Evolutionary conservation across 1,139 yeast species (phyloP).

Genomic region (Kazachstania sp.): DNA sequence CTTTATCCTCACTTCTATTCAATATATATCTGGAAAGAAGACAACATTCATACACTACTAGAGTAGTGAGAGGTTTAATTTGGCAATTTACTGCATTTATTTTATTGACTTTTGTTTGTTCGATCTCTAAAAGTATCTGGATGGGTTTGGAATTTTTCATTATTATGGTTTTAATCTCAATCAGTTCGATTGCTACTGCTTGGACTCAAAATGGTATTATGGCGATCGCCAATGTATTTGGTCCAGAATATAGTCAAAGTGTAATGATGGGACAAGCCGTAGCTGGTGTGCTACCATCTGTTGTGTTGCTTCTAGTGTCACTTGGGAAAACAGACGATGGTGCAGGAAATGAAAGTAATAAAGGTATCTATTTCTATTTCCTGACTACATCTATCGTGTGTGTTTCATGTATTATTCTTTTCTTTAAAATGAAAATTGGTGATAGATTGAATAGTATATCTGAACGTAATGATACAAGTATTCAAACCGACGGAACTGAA

Average conservation of each 20-base stretch:
- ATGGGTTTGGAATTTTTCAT: conserved; percentile 40
- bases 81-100: conserved; percentile 51
- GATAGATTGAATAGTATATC: conserved; percentile 5
- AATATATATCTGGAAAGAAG: conserved; percentile 60
- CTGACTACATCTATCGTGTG: conserved; percentile 62
- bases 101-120: conserved; percentile 32
- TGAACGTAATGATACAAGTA: background rate
- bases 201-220: conserved; percentile 82
- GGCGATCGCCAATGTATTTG: conserved; percentile 76
- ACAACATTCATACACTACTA: conserved; percentile 55
- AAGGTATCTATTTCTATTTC: conserved; percentile 54
- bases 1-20: conserved; percentile 52
- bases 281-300: conserved; percentile 84
- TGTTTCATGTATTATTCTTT: conserved; percentile 37
- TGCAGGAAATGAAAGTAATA: conserved; percentile 25
- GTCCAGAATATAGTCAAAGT: conserved; percentile 69
- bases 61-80: conserved; percentile 54
- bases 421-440: conserved; percentile 21
- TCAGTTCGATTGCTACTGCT: conserved; percentile 59
- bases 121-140: conserved; percentile 33
- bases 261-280: conserved; percentile 93
- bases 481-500: background rate
- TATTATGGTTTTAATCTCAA: conserved; percentile 49
- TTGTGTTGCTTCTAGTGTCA: conserved; percentile 60
- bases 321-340: conserved; percentile 27